These are phyloP conservation scores for Pseudopediastrum boryanum DNA, from an alignment of 139 green algal genomes.

Conservation along the genomic window DNA sequence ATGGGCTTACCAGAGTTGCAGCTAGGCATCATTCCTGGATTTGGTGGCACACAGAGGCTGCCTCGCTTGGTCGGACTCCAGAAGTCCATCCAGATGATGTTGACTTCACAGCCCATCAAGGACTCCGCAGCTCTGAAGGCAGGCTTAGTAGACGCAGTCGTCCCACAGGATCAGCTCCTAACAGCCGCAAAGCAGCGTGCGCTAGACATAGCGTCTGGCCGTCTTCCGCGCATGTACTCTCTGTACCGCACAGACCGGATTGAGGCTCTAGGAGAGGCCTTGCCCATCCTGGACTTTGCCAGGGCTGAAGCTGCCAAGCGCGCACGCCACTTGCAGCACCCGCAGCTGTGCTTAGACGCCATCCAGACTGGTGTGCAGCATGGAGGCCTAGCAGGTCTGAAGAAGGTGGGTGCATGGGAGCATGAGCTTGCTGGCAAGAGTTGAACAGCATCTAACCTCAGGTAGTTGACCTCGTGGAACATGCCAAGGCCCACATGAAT, in stretches of 20 bases:
- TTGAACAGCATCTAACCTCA: no score
- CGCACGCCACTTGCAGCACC: constrained; percentile 83
- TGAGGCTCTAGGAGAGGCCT: constrained; percentile 76
- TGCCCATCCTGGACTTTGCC: constrained; percentile 85
- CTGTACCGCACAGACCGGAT: constrained; percentile 76
- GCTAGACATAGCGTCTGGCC: constrained; percentile 81
- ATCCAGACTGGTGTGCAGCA: constrained; percentile 81
- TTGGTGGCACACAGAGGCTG: constrained; percentile 97
- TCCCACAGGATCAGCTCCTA: constrained; percentile 70
- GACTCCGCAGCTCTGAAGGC: constrained; percentile 66
- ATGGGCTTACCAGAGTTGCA: constrained; percentile 96
- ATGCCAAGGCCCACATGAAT: no score
- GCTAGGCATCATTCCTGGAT: constrained; percentile 97
- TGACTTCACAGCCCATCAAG: constrained; percentile 80
- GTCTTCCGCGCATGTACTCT: constrained; percentile 52
- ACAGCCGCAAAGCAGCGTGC: constrained; percentile 58
- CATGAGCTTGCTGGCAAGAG: no score
- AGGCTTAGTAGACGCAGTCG: constrained; percentile 92
- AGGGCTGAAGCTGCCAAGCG: constrained; percentile 60
- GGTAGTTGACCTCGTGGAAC: no score
- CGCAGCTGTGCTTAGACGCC: constrained; percentile 93
- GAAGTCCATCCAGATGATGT: constrained; percentile 92
- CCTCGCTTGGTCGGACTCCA: constrained; percentile 94
- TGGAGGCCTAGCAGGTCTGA: constrained; percentile 83
- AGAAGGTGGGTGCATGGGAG: constrained; percentile 49